Evolutionary conservation across 2,329 filamentous ascomycete genomes (phyloP).

Genomic region (Aspergillus latus): DNA sequence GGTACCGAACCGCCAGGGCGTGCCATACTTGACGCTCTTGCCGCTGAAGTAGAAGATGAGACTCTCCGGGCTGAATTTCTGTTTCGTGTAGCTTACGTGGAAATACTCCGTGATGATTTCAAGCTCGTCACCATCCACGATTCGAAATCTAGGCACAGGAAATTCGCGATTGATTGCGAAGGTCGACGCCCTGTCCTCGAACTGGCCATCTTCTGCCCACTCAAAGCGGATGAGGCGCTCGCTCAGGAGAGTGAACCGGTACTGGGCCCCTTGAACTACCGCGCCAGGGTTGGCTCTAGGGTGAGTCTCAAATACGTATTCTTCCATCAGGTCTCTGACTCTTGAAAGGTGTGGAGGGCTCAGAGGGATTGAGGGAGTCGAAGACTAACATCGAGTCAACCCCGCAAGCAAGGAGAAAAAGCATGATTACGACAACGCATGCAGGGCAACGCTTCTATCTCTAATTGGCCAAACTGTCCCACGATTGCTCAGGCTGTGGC

Average conservation of each 20-base stretch:
- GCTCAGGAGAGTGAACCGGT: conserved; percentile 61
- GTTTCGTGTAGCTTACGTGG: conserved; percentile 60
- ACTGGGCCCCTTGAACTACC: conserved; percentile 50
- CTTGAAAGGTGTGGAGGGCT: neutral
- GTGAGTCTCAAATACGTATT: conserved; percentile 28
- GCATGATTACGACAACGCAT: neutral
- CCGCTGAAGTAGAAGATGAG: conserved; percentile 49
- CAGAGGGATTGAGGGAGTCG: neutral
- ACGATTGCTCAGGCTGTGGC: neutral
- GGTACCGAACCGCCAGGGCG: conserved; percentile 56
- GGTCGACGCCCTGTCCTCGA: conserved; percentile 63
- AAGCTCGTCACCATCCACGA: conserved; percentile 50
- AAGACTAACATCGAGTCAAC: neutral
- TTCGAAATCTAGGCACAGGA: conserved; percentile 49
- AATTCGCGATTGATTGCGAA: conserved; percentile 60
- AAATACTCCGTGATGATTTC: conserved; percentile 58
- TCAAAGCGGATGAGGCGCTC: conserved; percentile 61
- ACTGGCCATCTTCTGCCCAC: conserved; percentile 59
- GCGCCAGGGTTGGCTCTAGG: conserved; percentile 49
- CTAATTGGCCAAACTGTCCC: neutral
- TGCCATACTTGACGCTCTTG: conserved; percentile 42
- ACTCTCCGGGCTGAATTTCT: conserved; percentile 54
- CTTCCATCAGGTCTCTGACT: neutral
- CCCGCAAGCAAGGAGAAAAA: neutral
- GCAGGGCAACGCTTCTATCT: neutral